A percentile compares a stretch with the other conserved stretches of the same genome.
These are phyloP conservation scores for Leishmania guyanensis DNA, from an alignment of 208 protist genomes.

Conservation along the genomic window DNA sequence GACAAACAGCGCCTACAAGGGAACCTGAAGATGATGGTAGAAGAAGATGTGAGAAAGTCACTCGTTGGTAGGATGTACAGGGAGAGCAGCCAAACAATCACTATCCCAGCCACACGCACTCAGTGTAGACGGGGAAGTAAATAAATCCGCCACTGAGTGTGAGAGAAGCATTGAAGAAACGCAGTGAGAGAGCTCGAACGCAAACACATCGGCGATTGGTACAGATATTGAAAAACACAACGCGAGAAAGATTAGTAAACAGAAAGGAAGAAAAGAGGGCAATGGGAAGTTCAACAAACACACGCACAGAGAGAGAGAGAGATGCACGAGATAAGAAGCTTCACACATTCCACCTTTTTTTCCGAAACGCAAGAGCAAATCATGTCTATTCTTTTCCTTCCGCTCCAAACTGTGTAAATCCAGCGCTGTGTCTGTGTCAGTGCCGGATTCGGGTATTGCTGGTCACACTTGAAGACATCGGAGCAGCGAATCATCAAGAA, in stretches of 20 bases:
- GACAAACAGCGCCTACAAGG: not conserved
- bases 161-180: not conserved
- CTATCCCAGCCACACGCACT: not conserved
- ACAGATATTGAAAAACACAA: not conserved
- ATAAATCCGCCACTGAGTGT: not conserved
- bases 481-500: too few relatives aligned
- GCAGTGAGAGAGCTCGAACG: not conserved
- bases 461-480: too few relatives aligned
- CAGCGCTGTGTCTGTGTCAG: too few relatives aligned
- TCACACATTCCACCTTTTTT: too few relatives aligned
- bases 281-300: not conserved
- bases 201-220: not conserved
- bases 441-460: too few relatives aligned
- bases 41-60: not conserved
- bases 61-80: not conserved
- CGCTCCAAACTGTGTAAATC: too few relatives aligned
- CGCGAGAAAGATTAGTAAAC: not conserved
- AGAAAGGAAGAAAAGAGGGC: not conserved
- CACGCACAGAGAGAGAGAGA: not conserved
- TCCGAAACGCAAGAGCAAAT: too few relatives aligned
- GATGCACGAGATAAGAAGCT: too few relatives aligned
- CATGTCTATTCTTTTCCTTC: too few relatives aligned
- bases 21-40: not conserved
- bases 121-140: not conserved
- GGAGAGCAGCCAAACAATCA: not conserved